A percentile compares a stretch with the other conserved stretches of the same genome.
phyloP scores from a whole-genome alignment of 106 monocot genomes.

The Hemerocallis citrina region DNA sequence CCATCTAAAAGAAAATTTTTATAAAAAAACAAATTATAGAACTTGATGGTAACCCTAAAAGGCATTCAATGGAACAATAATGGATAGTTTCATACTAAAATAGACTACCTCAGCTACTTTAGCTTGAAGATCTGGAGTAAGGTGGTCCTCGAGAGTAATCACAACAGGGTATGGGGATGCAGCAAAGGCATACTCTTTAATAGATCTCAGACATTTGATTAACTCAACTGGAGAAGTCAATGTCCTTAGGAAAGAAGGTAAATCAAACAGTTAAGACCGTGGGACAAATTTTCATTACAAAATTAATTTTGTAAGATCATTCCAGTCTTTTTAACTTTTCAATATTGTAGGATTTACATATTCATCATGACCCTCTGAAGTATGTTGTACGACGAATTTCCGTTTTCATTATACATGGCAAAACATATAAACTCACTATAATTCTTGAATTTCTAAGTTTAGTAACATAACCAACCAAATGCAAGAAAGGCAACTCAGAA shows the following conservation, averaged over 20 bases:
- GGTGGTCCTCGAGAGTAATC: constrained; percentile 59
- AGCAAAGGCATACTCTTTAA: constrained; percentile 51
- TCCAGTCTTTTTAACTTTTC: too few relatives aligned
- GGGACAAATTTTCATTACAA: too few relatives aligned
- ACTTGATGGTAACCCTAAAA: neutral
- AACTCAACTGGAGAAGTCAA: constrained; percentile 49
- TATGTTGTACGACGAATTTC: too few relatives aligned
- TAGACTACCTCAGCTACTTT: constrained; percentile 50
- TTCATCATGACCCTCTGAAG: too few relatives aligned
- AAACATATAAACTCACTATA: too few relatives aligned
- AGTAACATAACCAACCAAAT: too few relatives aligned
- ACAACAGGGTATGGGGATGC: constrained; percentile 44
- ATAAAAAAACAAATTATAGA: neutral
- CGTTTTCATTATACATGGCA: too few relatives aligned
- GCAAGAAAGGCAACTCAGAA: too few relatives aligned
- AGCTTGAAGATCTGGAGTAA: constrained; percentile 57
- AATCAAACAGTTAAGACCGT: too few relatives aligned
- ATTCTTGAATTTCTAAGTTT: too few relatives aligned
- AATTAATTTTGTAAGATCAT: too few relatives aligned
- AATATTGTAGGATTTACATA: too few relatives aligned
- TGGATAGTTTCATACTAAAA: neutral
- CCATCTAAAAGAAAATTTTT: constrained; percentile 31
- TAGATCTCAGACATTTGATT: constrained; percentile 44
- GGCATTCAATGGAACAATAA: neutral
- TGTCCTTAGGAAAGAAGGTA: constrained; percentile 24